Percentiles rank a stretch among this genome's conserved stretches.
Evolutionary conservation across 2,329 filamentous ascomycete genomes (phyloP).

Genomic region (Rutstroemia sp.): DNA sequence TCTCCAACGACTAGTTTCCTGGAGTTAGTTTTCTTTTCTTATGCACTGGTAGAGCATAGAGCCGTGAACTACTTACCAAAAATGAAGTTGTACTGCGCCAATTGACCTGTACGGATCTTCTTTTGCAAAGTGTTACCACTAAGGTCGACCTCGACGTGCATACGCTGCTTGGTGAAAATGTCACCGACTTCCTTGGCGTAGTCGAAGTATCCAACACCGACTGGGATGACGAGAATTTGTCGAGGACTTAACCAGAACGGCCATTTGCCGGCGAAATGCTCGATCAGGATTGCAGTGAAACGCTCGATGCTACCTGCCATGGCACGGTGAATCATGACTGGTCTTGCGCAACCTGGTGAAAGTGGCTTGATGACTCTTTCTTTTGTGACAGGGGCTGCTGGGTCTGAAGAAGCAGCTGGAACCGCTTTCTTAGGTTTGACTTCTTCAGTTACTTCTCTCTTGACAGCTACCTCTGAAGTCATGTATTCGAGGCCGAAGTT

Average conservation of each 20-base stretch:
- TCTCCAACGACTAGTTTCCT: conserved; percentile 47
- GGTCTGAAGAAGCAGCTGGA: conserved; percentile 21
- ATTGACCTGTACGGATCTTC: conserved; percentile 78
- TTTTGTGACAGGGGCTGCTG: conserved; percentile 36
- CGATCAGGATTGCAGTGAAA: conserved; percentile 68
- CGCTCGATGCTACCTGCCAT: conserved; percentile 66
- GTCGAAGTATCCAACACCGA: conserved; percentile 62
- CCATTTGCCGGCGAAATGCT: conserved; percentile 85
- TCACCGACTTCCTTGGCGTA: conserved; percentile 69
- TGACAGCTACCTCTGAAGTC: conserved; percentile 55
- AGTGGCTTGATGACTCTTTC: conserved; percentile 42
- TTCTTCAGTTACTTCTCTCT: conserved; percentile 34
- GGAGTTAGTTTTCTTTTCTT: conserved; percentile 8
- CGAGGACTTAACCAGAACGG: conserved; percentile 84
- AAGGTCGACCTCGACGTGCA: conserved; percentile 66
- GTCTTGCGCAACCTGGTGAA: conserved; percentile 64
- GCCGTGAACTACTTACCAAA: conserved; percentile 47
- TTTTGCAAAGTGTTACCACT: conserved; percentile 78
- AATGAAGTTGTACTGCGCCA: conserved; percentile 79
- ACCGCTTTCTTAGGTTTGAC: conserved; percentile 35
- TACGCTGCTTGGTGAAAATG: conserved; percentile 57
- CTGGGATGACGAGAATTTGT: conserved; percentile 72
- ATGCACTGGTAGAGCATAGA: neutral
- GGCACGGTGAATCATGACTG: conserved; percentile 82
- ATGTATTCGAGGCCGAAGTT: conserved; percentile 87